These are phyloP conservation scores for Pyrrhoderma lamaoense DNA, from an alignment of 1,284 basidiomycete species.

Conservation along the genomic window DNA sequence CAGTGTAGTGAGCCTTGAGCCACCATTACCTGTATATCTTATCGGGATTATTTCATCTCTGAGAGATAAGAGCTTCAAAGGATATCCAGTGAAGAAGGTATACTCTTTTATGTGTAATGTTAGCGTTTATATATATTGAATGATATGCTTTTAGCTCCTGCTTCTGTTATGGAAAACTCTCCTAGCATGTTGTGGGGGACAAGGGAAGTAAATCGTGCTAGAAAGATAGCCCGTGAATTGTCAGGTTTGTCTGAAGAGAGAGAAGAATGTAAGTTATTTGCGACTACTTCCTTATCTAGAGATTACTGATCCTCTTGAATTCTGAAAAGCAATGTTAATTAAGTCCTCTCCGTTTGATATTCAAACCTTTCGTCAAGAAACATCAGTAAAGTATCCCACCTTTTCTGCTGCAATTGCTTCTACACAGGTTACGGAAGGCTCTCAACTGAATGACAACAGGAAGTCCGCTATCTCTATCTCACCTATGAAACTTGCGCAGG, in stretches of 20 bases:
- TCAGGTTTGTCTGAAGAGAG: slow-evolving; percentile 55
- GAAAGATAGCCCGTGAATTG: slow-evolving; percentile 81
- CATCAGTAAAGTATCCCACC: slow-evolving; percentile 89
- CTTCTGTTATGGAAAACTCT: slow-evolving; percentile 97
- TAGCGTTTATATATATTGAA: not conserved
- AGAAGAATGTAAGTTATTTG: slow-evolving; percentile 50
- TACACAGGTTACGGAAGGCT: slow-evolving; percentile 36
- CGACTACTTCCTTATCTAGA: slow-evolving; percentile 9
- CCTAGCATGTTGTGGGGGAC: slow-evolving; percentile 91
- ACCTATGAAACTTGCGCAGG: slow-evolving; percentile 65
- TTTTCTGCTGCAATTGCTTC: slow-evolving; percentile 53
- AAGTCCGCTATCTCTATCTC: slow-evolving; percentile 2
- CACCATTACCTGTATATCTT: slow-evolving; percentile 88
- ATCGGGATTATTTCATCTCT: slow-evolving; percentile 85
- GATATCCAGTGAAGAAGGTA: slow-evolving; percentile 95
- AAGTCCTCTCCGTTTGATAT: slow-evolving; percentile 88
- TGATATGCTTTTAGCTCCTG: slow-evolving; percentile 53
- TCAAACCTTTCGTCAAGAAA: slow-evolving; percentile 81
- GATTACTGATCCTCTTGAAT: slow-evolving; percentile 2
- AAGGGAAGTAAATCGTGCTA: slow-evolving; percentile 78
- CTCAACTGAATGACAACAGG: slow-evolving; percentile 18
- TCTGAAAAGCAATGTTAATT: slow-evolving; percentile 41
- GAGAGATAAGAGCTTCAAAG: slow-evolving; percentile 90
- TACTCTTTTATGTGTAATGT: slow-evolving; percentile 11
- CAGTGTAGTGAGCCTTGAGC: slow-evolving; percentile 82